Evolutionary conservation across 163 green algal species (phyloP).

Genomic region (Scenedesmus sp.): DNA sequence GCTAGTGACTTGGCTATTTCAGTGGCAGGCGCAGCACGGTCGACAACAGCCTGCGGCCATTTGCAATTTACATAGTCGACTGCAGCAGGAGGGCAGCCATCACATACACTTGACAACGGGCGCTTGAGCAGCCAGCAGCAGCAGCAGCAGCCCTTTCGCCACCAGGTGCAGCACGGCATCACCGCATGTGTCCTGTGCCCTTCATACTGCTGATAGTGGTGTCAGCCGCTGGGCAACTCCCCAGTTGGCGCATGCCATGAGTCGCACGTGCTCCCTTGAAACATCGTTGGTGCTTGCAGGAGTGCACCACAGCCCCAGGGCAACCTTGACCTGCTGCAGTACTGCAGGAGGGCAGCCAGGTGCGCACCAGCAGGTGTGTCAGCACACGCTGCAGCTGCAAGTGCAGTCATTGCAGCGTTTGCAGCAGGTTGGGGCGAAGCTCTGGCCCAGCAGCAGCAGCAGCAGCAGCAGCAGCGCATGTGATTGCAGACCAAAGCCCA

Average conservation of each 20-base stretch:
- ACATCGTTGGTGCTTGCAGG: background rate
- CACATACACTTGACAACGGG: no score
- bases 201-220: background rate
- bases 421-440: no score
- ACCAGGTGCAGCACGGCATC: background rate
- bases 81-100: background rate
- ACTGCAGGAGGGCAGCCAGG: constrained; percentile 29
- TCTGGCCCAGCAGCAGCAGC: background rate
- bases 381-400: no score
- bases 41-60: no score
- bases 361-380: no score
- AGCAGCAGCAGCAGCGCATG: background rate
- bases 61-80: no score
- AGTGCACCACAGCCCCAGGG: constrained; percentile 16
- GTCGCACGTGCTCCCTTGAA: background rate
- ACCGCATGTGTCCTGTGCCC: background rate
- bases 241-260: background rate
- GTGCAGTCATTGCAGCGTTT: no score
- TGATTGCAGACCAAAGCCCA: background rate
- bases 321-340: constrained; percentile 42
- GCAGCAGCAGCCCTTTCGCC: background rate
- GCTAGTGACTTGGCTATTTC: background rate
- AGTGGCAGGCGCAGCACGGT: background rate
- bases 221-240: background rate
- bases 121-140: no score